Conservation (phyloP, 116 monocot species). For the Zostera marina region DNA sequence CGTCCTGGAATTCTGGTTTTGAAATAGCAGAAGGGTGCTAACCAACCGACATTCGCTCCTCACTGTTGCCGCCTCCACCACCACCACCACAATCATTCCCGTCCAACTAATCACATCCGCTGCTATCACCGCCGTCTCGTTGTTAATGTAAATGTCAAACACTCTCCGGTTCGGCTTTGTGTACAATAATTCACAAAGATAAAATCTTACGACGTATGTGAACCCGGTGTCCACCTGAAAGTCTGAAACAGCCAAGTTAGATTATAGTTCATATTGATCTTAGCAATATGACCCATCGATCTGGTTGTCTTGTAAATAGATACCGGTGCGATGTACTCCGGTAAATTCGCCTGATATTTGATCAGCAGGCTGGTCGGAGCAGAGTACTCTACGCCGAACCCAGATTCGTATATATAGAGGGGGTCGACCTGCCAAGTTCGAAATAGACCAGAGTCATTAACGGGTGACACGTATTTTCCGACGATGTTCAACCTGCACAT, state of each 20-base stretch:
- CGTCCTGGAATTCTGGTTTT: constrained; percentile 2
- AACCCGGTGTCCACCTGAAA: constrained; percentile 11
- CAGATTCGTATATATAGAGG: constrained; percentile 8
- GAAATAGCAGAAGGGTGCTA: neutral
- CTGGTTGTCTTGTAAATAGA: constrained; percentile 16
- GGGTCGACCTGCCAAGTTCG: constrained; percentile 9
- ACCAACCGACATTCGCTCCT: constrained; percentile 2
- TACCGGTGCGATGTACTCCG: constrained; percentile 12
- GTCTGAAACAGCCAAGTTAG: constrained; percentile 14
- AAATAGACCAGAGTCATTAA: constrained; percentile 4
- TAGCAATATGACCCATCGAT: constrained; percentile 5
- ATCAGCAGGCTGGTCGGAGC: constrained; percentile 15
- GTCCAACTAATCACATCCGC: constrained; percentile 8
- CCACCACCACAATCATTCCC: constrained; percentile 1
- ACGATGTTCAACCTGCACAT: constrained; percentile 14
- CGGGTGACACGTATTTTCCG: constrained; percentile 4
- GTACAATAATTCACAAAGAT: constrained; percentile 15
- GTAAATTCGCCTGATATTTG: neutral
- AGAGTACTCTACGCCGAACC: constrained; percentile 5
- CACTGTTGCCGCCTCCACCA: neutral
- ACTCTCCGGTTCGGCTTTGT: constrained; percentile 6
- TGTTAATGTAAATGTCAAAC: constrained; percentile 12
- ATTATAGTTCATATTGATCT: constrained; percentile 11
- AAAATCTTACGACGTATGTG: constrained; percentile 14
- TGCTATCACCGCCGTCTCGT: neutral